Conservation (phyloP, 192 early-diverging fungal genomes). For the Radiomyces spectabilis region DNA sequence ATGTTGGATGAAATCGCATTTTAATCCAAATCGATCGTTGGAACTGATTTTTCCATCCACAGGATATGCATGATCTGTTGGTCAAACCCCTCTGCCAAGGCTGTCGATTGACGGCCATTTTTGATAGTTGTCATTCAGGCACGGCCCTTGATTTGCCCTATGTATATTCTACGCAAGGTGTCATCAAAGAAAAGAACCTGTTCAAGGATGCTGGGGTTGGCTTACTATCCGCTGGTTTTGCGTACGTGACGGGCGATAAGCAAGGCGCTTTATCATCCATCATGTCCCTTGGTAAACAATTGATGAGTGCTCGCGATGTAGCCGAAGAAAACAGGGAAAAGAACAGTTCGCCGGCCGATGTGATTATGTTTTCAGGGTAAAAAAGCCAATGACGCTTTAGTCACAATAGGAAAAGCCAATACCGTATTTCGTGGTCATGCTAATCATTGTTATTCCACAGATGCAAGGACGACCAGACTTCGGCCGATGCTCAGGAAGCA, state of each 20-base stretch:
- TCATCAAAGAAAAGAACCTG: constrained; percentile 39
- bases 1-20: not conserved
- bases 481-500: constrained; percentile 59
- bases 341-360: constrained; percentile 54
- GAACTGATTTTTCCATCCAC: not conserved
- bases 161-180: constrained; percentile 65
- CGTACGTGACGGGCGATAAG: constrained; percentile 35
- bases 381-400: not conserved
- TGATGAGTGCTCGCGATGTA: constrained; percentile 28
- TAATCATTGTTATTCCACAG: constrained; percentile 14
- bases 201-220: constrained; percentile 39
- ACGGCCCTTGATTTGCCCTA: constrained; percentile 77
- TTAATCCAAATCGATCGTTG: not conserved
- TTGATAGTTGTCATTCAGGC: constrained; percentile 83
- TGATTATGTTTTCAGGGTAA: constrained; percentile 75
- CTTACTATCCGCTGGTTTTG: constrained; percentile 35
- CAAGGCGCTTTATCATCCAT: constrained; percentile 27
- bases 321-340: constrained; percentile 9
- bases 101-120: constrained; percentile 72
- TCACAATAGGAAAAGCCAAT: not conserved
- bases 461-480: constrained; percentile 75
- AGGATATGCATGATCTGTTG: constrained; percentile 63
- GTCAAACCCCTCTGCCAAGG: constrained; percentile 57
- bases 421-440: not conserved
- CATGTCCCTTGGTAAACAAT: constrained; percentile 34